Conservation (phyloP, 2,329 filamentous ascomycete species). For the Elsinoe ampelina region DNA sequence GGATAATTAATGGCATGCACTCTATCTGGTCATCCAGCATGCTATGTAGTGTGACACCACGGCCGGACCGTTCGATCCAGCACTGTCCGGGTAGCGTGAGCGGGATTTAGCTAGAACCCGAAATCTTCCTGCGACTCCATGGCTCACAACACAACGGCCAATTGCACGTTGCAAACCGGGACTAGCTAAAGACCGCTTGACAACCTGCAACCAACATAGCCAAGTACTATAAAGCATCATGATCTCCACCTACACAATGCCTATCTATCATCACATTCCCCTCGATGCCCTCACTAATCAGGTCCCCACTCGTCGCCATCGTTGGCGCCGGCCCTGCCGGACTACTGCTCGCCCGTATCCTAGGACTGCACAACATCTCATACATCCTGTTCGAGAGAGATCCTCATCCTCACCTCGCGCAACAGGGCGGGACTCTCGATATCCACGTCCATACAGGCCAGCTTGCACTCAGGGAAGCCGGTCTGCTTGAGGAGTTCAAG, state of each 20-base stretch:
- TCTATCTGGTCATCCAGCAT: no score
- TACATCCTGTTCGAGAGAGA: conserved; percentile 26
- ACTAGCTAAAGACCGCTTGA: no score
- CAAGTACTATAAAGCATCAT: background rate
- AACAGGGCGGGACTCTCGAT: conserved; percentile 25
- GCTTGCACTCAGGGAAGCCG: conserved; percentile 23
- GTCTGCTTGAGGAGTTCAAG: conserved; percentile 24
- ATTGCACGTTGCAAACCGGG: no score
- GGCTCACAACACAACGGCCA: background rate
- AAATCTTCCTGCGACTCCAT: background rate
- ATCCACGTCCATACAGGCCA: conserved; percentile 24
- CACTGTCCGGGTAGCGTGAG: background rate
- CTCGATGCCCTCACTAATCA: background rate
- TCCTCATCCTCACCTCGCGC: conserved; percentile 4
- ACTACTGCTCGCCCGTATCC: conserved; percentile 24
- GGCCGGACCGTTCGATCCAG: no score
- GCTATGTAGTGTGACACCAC: no score
- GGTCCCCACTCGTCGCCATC: conserved; percentile 24
- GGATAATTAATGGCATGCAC: no score
- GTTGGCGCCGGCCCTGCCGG: conserved; percentile 27
- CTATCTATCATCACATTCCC: background rate
- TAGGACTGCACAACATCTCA: conserved; percentile 19
- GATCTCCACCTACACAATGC: background rate
- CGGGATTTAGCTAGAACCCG: background rate
- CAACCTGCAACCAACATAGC: background rate